A percentile compares a stretch with the other conserved stretches of the same genome.
phyloP scores from a whole-genome alignment of 176 grass and related monocot species.

The Lolium multiflorum region DNA sequence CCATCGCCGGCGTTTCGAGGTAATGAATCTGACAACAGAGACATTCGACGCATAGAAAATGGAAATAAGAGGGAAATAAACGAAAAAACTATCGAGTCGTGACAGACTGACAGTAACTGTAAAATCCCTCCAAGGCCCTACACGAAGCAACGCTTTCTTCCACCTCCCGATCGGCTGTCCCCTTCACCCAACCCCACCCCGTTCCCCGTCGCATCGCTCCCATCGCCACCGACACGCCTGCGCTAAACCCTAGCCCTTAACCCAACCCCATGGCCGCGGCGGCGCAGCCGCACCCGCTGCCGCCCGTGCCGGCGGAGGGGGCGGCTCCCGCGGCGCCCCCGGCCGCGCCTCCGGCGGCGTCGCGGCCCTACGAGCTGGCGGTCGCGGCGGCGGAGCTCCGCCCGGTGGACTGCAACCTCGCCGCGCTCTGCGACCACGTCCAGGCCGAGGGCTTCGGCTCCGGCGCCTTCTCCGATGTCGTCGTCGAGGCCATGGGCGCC shows the following conservation, averaged over 20 bases:
- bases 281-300: slow-evolving; percentile 22
- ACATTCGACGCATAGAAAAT: too few species aligned
- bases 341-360: slow-evolving; percentile 6
- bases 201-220: slow-evolving; percentile 39
- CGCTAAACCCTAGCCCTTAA: slow-evolving; percentile 41
- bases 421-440: slow-evolving; percentile 90
- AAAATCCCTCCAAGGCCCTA: neutral
- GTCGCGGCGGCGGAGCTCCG: slow-evolving; percentile 64
- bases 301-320: slow-evolving; percentile 28
- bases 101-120: neutral
- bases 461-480: slow-evolving; percentile 88
- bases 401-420: slow-evolving; percentile 81
- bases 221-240: slow-evolving; percentile 56
- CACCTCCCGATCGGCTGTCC: slow-evolving; percentile 29
- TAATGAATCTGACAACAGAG: too few species aligned
- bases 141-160: slow-evolving; percentile 40
- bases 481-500: slow-evolving; percentile 87
- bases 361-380: slow-evolving; percentile 58
- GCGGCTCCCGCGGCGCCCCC: neutral
- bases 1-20: too few species aligned
- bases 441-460: slow-evolving; percentile 81
- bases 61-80: too few species aligned
- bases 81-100: too few species aligned
- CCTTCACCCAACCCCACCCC: neutral
- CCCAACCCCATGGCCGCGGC: slow-evolving; percentile 36